These are phyloP conservation scores for Stemphylium lycopersici DNA, from an alignment of 2,329 filamentous ascomycete genomes.

Conservation along the genomic window DNA sequence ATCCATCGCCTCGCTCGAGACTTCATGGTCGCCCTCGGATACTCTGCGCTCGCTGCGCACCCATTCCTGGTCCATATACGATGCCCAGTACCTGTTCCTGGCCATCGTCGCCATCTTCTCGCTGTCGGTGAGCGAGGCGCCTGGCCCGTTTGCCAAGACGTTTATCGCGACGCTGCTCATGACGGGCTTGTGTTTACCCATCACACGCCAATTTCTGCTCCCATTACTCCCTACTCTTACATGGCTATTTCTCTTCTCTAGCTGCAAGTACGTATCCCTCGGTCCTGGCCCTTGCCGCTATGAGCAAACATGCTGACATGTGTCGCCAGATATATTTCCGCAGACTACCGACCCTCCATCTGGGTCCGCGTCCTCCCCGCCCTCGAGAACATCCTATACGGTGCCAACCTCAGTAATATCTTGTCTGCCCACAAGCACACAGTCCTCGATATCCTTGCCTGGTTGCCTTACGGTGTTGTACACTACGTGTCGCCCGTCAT, in stretches of 20 bases:
- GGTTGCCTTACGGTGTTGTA: conserved; percentile 89
- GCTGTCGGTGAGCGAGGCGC: conserved; percentile 77
- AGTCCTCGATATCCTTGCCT: conserved; percentile 84
- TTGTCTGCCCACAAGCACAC: conserved; percentile 87
- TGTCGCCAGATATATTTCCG: conserved; percentile 76
- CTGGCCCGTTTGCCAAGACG: conserved; percentile 80
- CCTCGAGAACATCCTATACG: conserved; percentile 94
- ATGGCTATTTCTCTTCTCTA: conserved; percentile 91
- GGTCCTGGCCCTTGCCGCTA: not conserved
- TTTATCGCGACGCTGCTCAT: conserved; percentile 70
- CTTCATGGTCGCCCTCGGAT: conserved; percentile 80
- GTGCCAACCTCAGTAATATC: conserved; percentile 94
- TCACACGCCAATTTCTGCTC: conserved; percentile 88
- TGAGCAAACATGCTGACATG: conserved; percentile 25
- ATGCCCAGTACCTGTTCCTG: conserved; percentile 82
- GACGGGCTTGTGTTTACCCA: conserved; percentile 76
- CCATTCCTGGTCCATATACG: conserved; percentile 81
- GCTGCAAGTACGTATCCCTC: conserved; percentile 75
- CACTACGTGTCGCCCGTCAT: conserved; percentile 88
- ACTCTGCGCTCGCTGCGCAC: conserved; percentile 76
- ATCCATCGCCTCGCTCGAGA: conserved; percentile 77
- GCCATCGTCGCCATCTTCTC: conserved; percentile 80
- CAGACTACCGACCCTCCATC: conserved; percentile 87
- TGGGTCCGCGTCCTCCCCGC: conserved; percentile 95
- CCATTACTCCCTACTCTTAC: conserved; percentile 84